A percentile compares a stretch with the other conserved stretches of the same genome.
phyloP scores from a whole-genome alignment of 257 asterid genomes.

The Paraleonurus japonicus region DNA sequence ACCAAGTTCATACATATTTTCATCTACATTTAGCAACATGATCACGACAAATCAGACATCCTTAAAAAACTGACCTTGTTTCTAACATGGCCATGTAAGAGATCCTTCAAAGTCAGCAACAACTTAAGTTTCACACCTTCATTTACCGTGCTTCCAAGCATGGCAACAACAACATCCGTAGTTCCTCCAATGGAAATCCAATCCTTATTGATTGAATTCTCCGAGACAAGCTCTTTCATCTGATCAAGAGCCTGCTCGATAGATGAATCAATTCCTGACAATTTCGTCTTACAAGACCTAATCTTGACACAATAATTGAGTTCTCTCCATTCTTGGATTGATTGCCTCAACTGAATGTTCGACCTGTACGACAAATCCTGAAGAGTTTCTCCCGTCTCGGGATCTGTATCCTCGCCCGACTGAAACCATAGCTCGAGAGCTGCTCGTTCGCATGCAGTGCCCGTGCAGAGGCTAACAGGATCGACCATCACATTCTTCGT shows the following conservation, averaged over 20 bases:
- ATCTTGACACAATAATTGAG: slow-evolving; percentile 55
- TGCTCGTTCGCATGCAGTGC: slow-evolving; percentile 57
- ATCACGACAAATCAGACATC: not conserved
- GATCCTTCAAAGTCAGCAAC: slow-evolving; percentile 40
- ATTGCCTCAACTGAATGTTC: slow-evolving; percentile 52
- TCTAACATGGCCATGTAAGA: slow-evolving; percentile 51
- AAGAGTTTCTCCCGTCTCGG: slow-evolving; percentile 54
- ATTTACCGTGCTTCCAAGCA: slow-evolving; percentile 26
- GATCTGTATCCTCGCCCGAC: slow-evolving; percentile 46
- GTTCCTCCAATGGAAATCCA: slow-evolving; percentile 65
- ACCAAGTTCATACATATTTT: too few relatives aligned
- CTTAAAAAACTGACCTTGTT: slow-evolving; percentile 47
- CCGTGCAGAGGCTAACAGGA: slow-evolving; percentile 67
- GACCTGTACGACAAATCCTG: slow-evolving; percentile 48
- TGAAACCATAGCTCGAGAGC: slow-evolving; percentile 50
- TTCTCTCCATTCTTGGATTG: slow-evolving; percentile 68
- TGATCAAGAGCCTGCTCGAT: slow-evolving; percentile 40
- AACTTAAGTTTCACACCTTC: slow-evolving; percentile 31
- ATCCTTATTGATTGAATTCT: slow-evolving; percentile 48
- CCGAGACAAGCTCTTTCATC: slow-evolving; percentile 42
- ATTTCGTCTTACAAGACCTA: slow-evolving; percentile 48
- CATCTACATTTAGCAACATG: too few relatives aligned
- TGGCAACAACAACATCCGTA: slow-evolving; percentile 31
- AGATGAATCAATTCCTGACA: slow-evolving; percentile 30
- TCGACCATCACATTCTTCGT: slow-evolving; percentile 50